These are phyloP conservation scores for Triangularia setosa DNA, from an alignment of 2,329 filamentous ascomycete genomes.

Conservation along the genomic window DNA sequence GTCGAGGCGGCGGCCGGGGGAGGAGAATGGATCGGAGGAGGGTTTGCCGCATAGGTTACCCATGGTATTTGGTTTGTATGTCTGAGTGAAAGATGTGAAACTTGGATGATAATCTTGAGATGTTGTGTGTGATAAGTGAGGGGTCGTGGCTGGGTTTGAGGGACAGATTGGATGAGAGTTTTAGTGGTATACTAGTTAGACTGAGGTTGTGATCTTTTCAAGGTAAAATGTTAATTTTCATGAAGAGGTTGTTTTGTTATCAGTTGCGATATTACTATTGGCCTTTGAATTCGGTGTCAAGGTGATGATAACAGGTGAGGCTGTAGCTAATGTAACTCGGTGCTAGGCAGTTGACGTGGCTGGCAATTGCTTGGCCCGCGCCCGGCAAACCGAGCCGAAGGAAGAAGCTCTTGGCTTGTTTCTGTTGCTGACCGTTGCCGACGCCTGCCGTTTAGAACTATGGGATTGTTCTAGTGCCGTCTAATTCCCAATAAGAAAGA, in stretches of 20 bases:
- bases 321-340: neutral
- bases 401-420: neutral
- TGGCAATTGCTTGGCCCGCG: neutral
- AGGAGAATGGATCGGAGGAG: conserved; percentile 62
- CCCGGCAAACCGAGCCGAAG: neutral
- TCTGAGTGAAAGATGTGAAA: neutral
- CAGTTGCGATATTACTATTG: neutral
- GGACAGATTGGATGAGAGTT: neutral
- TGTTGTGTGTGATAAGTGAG: neutral
- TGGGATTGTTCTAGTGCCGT: neutral
- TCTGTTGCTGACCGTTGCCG: neutral
- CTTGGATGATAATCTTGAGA: neutral
- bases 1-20: conserved; percentile 69
- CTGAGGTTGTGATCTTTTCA: neutral
- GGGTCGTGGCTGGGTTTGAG: neutral
- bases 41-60: conserved; percentile 82
- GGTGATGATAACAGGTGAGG: neutral
- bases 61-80: conserved; percentile 51
- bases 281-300: neutral
- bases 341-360: neutral
- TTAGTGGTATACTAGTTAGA: neutral
- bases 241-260: neutral
- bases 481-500: neutral
- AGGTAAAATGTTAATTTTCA: neutral
- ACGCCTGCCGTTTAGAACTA: neutral